Base-by-base conservation (phyloP, 1,139 yeast species). In the Suhomyces chickasaworum region DNA sequence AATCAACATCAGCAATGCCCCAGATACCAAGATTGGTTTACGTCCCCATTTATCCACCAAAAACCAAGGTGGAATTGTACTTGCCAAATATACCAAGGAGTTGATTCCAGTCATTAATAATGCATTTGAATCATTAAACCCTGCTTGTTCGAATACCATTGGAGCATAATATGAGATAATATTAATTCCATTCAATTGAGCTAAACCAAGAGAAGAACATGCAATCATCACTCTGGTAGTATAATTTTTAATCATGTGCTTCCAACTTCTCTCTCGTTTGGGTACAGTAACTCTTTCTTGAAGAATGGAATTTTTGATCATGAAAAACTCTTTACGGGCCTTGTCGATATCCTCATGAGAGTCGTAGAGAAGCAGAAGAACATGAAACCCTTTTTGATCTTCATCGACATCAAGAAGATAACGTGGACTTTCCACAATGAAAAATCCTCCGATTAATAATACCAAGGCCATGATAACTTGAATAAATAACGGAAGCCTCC, bases 241-340 rank as follows among this genome's bases (percentile, higher is more conserved):
- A 55, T 75, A 73, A 45, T 65, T 66, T 36, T 59, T 61, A 44
- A 76, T 66, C 70, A 77, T 65, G 52, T 71, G 71, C 35, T 60
- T 63, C 77, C 80, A 77, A n/a, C 73, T 66, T 44, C 81, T 60
- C 49, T 71, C 73, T 35, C 56, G 59, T 43, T 70, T 68, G 1
- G 81, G 80, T 0, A 69, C 67, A n/a, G 61, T 53, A 15, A 65
- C 59, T 39, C 80, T 59, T 52, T 77, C 83, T 47, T 58, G 58
- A 31, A 89, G 59, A 18, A 89, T 91, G n/a, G 86, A 78, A 61
- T 87, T 90, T 62, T 89, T 89, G 57, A 89, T 89, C 55, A 84
- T 78, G 53, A 83, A 83, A 63, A 83, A 89, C 48, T 74, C 77
- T 32, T 74, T 79, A 44, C 81, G 79, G 0, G 96, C 93, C 25